Evolutionary conservation across 306 rosid genomes (phyloP).

Genomic region (Bauhinia variegata): DNA sequence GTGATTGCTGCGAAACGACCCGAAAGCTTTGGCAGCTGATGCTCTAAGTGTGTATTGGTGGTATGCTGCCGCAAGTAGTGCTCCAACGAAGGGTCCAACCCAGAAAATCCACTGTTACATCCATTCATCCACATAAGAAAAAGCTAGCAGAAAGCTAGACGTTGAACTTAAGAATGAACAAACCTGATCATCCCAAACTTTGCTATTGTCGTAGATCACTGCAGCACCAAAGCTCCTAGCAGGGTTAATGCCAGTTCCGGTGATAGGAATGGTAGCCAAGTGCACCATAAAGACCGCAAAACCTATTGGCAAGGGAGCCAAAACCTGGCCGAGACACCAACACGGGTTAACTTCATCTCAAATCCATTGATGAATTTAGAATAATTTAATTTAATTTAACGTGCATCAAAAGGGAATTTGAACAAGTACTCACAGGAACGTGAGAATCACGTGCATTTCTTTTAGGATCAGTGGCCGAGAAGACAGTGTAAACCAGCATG

Average conservation of each 20-base stretch:
- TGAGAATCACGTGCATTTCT: conserved; percentile 7
- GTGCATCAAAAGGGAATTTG: not conserved
- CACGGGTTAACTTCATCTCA: not conserved
- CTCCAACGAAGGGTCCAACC: conserved; percentile 21
- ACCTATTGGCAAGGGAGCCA: conserved; percentile 23
- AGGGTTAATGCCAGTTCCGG: conserved; percentile 13
- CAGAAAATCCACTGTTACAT: conserved; percentile 16
- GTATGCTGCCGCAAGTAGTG: conserved; percentile 10
- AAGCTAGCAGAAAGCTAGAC: not conserved
- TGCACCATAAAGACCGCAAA: conserved; percentile 7
- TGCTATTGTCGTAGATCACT: not conserved
- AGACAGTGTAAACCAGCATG: conserved; percentile 15
- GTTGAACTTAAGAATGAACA: not conserved
- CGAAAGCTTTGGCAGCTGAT: conserved; percentile 4
- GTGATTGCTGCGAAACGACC: not conserved
- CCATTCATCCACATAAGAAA: not conserved
- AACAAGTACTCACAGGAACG: not conserved
- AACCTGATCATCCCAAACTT: conserved; percentile 9
- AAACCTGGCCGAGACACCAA: not conserved
- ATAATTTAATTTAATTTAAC: no score
- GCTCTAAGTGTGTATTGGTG: conserved; percentile 13
- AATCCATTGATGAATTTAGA: not conserved
- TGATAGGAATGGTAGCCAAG: conserved; percentile 16
- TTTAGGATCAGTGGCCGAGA: conserved; percentile 23
- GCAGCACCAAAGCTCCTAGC: conserved; percentile 17